These are phyloP conservation scores for Penstemon eatonii DNA, from an alignment of 257 asterid genomes.

Conservation along the genomic window DNA sequence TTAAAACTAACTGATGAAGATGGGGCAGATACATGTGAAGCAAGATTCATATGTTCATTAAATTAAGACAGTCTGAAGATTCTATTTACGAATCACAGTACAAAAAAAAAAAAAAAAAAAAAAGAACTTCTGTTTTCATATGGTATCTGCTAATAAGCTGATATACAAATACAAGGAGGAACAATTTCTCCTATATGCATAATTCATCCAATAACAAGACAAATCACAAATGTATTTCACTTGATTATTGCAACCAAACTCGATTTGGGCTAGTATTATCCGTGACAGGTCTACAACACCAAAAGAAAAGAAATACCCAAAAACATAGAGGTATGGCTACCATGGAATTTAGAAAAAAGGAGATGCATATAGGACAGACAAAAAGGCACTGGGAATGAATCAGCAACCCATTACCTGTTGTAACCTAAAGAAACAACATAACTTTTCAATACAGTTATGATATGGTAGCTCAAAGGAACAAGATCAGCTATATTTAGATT, in stretches of 20 bases:
- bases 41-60: too few species aligned
- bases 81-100: too few species aligned
- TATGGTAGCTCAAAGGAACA: constrained; percentile 8
- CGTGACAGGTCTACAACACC: background rate
- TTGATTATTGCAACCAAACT: too few species aligned
- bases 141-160: too few species aligned
- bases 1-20: too few species aligned
- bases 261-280: too few species aligned
- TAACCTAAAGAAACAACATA: constrained; percentile 15
- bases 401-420: constrained; percentile 20
- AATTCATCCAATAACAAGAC: background rate
- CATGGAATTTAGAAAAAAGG: constrained; percentile 5
- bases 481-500: background rate
- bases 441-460: background rate
- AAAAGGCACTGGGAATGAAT: constrained; percentile 11
- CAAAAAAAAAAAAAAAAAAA: too few species aligned
- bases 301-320: background rate
- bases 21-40: too few species aligned
- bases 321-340: constrained; percentile 24
- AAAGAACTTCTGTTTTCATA: too few species aligned
- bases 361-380: background rate
- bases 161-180: too few species aligned
- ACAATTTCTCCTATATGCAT: background rate
- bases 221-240: background rate
- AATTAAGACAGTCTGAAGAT: too few species aligned